phyloP scores from a whole-genome alignment of 495 filamentous ascomycete species.

The Aspergillus ellipticus region DNA sequence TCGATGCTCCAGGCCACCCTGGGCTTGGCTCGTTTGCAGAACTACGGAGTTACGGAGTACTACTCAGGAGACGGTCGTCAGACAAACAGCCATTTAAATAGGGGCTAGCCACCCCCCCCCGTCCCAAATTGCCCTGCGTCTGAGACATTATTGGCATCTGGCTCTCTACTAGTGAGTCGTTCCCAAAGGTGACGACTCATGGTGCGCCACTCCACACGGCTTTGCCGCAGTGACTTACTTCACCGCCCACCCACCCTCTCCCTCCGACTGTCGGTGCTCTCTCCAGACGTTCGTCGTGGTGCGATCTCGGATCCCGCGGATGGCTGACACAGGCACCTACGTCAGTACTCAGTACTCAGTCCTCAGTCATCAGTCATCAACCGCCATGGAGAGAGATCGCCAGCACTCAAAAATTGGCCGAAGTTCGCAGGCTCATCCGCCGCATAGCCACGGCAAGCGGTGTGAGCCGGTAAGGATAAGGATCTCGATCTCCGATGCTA shows the following conservation, averaged over 20 bases:
- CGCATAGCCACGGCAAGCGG: neutral
- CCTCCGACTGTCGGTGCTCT: neutral
- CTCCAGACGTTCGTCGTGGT: neutral
- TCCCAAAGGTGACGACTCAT: too few relatives aligned
- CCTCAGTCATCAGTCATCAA: neutral
- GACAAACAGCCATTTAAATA: too few relatives aligned
- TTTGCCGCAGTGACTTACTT: neutral
- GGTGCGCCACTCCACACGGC: neutral
- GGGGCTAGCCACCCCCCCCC: too few relatives aligned
- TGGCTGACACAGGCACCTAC: neutral
- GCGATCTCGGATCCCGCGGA: neutral
- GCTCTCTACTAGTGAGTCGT: neutral
- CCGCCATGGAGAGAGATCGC: neutral
- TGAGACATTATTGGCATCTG: too few relatives aligned
- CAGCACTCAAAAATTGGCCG: neutral
- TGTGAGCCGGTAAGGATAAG: neutral
- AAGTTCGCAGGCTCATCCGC: neutral
- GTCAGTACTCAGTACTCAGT: too few relatives aligned
- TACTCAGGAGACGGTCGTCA: too few relatives aligned
- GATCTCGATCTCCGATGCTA: neutral
- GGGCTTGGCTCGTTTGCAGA: too few relatives aligned
- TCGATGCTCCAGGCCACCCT: too few relatives aligned
- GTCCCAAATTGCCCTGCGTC: too few relatives aligned
- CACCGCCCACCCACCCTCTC: neutral
- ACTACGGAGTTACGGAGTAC: too few relatives aligned